These are phyloP conservation scores for Ceratocystis smalleyi DNA, from an alignment of 2,329 filamentous ascomycete genomes.

Conservation along the genomic window DNA sequence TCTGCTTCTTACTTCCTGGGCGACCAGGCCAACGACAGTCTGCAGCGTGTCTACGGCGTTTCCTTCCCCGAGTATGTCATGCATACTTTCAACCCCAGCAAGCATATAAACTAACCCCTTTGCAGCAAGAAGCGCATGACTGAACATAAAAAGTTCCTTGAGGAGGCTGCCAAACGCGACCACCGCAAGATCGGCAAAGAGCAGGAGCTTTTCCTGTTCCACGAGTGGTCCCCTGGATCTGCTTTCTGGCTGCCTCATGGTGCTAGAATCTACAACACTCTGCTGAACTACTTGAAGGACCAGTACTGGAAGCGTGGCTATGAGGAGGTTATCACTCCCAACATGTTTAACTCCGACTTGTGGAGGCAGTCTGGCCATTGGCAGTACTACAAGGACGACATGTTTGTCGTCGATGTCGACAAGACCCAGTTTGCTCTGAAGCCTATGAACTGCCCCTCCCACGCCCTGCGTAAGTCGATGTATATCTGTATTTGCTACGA, in stretches of 20 bases:
- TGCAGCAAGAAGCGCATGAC: constrained; percentile 68
- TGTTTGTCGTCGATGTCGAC: constrained; percentile 62
- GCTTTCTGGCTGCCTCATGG: constrained; percentile 88
- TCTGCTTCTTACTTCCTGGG: constrained; percentile 60
- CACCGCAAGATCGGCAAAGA: constrained; percentile 88
- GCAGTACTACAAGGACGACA: constrained; percentile 75
- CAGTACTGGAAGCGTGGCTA: constrained; percentile 92
- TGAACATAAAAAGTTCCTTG: constrained; percentile 86
- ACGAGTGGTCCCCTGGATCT: constrained; percentile 81
- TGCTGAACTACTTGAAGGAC: constrained; percentile 64
- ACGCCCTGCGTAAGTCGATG: constrained; percentile 39
- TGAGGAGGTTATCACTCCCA: constrained; percentile 86
- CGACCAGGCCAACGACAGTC: constrained; percentile 80
- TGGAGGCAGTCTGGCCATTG: constrained; percentile 96
- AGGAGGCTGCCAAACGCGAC: constrained; percentile 95
- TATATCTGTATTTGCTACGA: neutral
- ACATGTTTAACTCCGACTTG: constrained; percentile 79
- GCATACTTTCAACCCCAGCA: neutral
- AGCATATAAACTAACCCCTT: constrained; percentile 8
- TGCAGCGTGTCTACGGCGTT: constrained; percentile 92
- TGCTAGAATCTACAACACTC: constrained; percentile 79
- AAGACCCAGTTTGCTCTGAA: constrained; percentile 63
- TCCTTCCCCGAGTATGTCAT: constrained; percentile 44
- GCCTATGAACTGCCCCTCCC: constrained; percentile 96
- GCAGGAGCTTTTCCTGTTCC: constrained; percentile 96